These are phyloP conservation scores for Conringia planisiliqua DNA, from an alignment of 345 rosid species.

Conservation along the genomic window DNA sequence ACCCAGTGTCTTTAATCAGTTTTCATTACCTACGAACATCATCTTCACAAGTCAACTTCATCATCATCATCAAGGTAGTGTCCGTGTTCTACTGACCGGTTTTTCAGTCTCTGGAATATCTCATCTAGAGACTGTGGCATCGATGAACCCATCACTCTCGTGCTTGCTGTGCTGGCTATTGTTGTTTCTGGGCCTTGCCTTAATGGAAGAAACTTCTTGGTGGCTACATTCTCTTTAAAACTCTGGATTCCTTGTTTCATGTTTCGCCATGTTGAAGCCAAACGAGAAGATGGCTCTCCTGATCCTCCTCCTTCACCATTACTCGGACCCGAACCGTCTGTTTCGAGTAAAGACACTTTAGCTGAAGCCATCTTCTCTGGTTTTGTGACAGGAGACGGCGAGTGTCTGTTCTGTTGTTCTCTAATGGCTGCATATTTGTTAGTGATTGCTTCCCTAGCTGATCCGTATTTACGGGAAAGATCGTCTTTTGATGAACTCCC, in stretches of 20 bases:
- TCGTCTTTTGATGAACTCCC: slow-evolving; percentile 56
- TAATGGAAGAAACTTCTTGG: slow-evolving; percentile 63
- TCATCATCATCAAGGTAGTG: slow-evolving; percentile 42
- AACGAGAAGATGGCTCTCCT: slow-evolving; percentile 47
- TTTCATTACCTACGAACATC: neutral
- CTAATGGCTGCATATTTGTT: slow-evolving; percentile 83
- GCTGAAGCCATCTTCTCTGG: slow-evolving; percentile 61
- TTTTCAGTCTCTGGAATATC: slow-evolving; percentile 88
- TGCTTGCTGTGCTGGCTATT: neutral
- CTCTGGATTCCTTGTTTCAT: slow-evolving; percentile 85
- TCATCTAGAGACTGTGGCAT: slow-evolving; percentile 72
- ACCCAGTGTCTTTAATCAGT: neutral
- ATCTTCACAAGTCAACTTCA: slow-evolving; percentile 28
- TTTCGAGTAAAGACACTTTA: slow-evolving; percentile 75
- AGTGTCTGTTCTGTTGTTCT: slow-evolving; percentile 50
- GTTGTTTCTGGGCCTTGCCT: slow-evolving; percentile 54
- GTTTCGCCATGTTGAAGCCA: slow-evolving; percentile 72
- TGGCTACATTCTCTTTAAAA: slow-evolving; percentile 75
- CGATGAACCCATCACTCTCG: slow-evolving; percentile 19
- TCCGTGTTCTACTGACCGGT: slow-evolving; percentile 46
- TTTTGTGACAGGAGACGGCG: slow-evolving; percentile 47
- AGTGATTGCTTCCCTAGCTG: slow-evolving; percentile 78
- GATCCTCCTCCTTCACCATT: slow-evolving; percentile 7
- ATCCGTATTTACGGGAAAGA: slow-evolving; percentile 55
- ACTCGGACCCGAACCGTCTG: slow-evolving; percentile 34